phyloP scores from a whole-genome alignment of 2,329 filamentous ascomycete genomes.

The Claviceps spartinae region DNA sequence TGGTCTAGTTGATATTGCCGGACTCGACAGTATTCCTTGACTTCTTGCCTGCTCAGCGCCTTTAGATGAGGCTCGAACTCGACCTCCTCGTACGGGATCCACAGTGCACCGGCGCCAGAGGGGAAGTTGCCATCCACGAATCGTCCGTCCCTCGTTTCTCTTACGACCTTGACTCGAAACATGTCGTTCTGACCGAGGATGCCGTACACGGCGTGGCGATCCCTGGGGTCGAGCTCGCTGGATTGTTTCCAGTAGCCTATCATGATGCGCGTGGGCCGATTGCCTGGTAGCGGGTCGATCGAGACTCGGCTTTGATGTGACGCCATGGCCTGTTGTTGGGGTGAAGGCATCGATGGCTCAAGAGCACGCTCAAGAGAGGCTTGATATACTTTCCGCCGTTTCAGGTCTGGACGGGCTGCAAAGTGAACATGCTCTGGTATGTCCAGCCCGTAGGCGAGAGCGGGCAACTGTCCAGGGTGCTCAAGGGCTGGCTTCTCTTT shows the following conservation, averaged over 20 bases:
- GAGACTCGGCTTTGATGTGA: conserved; percentile 10
- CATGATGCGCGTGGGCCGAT: conserved; percentile 42
- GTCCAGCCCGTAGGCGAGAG: conserved; percentile 37
- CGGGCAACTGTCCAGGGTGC: conserved; percentile 24
- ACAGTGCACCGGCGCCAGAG: conserved; percentile 43
- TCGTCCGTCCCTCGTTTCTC: conserved; percentile 46
- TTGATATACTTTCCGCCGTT: conserved; percentile 32
- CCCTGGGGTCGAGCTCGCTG: conserved; percentile 27
- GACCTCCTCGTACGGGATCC: conserved; percentile 50
- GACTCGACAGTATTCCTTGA: conserved; percentile 51
- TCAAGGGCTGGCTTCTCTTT: conserved; percentile 30
- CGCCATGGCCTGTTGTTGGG: conserved; percentile 11
- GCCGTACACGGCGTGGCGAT: conserved; percentile 50
- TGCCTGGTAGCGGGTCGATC: conserved; percentile 34
- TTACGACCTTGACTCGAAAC: conserved; percentile 49
- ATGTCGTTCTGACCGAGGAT: conserved; percentile 50
- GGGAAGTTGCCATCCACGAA: conserved; percentile 48
- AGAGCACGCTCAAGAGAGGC: conserved; percentile 8
- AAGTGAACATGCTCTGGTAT: conserved; percentile 30
- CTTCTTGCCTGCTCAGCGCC: conserved; percentile 36
- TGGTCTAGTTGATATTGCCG: conserved; percentile 44
- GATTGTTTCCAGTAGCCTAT: conserved; percentile 48
- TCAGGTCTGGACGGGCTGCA: conserved; percentile 24
- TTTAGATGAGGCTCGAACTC: conserved; percentile 42
- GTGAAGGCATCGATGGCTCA: conserved; percentile 7